These are phyloP conservation scores for Chytriomyces sp. DNA, from an alignment of 192 early-diverging fungal genomes.

Conservation along the genomic window DNA sequence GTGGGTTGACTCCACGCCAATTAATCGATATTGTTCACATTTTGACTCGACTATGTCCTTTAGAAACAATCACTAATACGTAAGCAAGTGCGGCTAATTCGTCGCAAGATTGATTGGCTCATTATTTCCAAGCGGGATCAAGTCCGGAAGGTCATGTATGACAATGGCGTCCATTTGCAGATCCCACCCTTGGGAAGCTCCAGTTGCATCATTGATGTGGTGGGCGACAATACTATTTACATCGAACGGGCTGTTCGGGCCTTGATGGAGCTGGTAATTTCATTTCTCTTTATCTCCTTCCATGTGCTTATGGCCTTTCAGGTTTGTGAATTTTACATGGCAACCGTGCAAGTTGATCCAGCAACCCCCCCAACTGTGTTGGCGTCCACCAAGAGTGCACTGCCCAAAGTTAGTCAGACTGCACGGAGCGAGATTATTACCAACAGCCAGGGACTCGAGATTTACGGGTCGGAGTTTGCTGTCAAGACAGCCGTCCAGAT, in stretches of 20 bases:
- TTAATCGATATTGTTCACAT: constrained; percentile 45
- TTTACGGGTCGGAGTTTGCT: constrained; percentile 69
- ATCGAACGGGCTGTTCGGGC: constrained; percentile 71
- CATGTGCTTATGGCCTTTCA: constrained; percentile 1
- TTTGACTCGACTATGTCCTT: constrained; percentile 9
- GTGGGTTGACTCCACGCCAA: constrained; percentile 42
- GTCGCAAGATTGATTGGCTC: constrained; percentile 83
- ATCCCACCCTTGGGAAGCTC: constrained; percentile 65
- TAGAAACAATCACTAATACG: constrained; percentile 27
- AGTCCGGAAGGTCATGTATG: constrained; percentile 69
- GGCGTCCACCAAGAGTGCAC: constrained; percentile 38
- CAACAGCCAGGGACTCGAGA: constrained; percentile 60
- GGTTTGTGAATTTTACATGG: constrained; percentile 57
- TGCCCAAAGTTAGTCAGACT: constrained; percentile 50
- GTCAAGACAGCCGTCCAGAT: constrained; percentile 63
- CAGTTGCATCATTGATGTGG: constrained; percentile 55
- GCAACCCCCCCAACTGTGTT: constrained; percentile 32
- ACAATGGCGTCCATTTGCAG: constrained; percentile 72
- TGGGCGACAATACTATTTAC: constrained; percentile 69
- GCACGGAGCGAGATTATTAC: constrained; percentile 68
- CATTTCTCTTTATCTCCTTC: not conserved
- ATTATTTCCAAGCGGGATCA: constrained; percentile 63
- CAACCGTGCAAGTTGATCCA: constrained; percentile 42
- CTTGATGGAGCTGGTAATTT: constrained; percentile 68
- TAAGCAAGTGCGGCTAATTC: constrained; percentile 56